phyloP scores from a whole-genome alignment of 805 yeast species.

The Yamadazyma ubonensis region DNA sequence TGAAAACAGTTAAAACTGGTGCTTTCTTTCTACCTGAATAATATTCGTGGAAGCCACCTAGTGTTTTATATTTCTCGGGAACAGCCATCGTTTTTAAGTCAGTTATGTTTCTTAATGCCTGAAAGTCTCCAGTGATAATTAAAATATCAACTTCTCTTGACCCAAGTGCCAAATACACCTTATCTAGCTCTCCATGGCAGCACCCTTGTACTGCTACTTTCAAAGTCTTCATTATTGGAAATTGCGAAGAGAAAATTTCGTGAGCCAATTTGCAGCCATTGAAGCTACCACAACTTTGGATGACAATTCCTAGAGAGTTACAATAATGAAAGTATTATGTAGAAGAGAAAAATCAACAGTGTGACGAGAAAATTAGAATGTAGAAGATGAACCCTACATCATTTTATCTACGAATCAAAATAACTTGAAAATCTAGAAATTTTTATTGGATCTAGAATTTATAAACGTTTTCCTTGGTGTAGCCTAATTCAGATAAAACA shows the following conservation, averaged over 20 bases:
- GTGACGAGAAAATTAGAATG: too few relatives aligned
- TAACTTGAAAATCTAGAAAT: neutral
- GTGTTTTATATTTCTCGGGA: slow-evolving; percentile 68
- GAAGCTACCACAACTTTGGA: too few relatives aligned
- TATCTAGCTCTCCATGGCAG: slow-evolving; percentile 75
- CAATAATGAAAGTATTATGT: too few relatives aligned
- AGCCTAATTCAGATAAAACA: slow-evolving; percentile 83
- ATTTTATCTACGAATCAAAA: neutral
- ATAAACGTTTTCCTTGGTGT: slow-evolving; percentile 80
- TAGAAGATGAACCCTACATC: neutral
- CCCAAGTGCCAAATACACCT: slow-evolving; percentile 45
- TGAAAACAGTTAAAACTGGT: slow-evolving; percentile 74
- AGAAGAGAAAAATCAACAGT: too few relatives aligned
- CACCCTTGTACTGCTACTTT: slow-evolving; percentile 82
- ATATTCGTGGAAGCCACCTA: slow-evolving; percentile 82
- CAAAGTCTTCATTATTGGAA: slow-evolving; percentile 13
- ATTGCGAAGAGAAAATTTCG: neutral
- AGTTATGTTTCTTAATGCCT: slow-evolving; percentile 61
- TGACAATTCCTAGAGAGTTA: too few relatives aligned
- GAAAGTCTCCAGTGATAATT: slow-evolving; percentile 89
- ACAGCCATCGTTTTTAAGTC: slow-evolving; percentile 74
- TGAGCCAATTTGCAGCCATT: too few relatives aligned
- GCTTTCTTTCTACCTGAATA: slow-evolving; percentile 60
- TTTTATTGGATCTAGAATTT: slow-evolving; percentile 57
- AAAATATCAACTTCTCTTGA: slow-evolving; percentile 36